Base-by-base conservation (phyloP, 306 rosid genomes). In the Morella rubra region DNA sequence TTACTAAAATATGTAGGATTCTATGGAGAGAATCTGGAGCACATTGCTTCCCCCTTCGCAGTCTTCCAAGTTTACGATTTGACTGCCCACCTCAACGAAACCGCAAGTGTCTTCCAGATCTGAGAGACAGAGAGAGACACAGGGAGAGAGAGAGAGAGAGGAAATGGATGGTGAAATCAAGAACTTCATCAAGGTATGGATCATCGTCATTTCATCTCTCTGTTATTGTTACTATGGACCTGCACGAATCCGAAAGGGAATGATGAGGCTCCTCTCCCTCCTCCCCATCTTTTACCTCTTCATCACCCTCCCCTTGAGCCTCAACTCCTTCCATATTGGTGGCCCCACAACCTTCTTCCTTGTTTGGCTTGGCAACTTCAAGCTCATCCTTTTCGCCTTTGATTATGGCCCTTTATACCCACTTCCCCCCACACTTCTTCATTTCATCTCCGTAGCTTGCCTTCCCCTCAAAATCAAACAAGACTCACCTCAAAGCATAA, bases 401-500 rank as follows among this genome's bases (percentile, higher is more conserved):
- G 69, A 82, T 62, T 76, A 71, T 60, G 88, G 82, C 52, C 98
- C 98, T 61, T 76, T 91, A 10, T 74, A 85, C 0, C 81, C 81
- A 2, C 65, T 82, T 41, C 85, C 80, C 20, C 77, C 81, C 40
- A 79, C 79, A 41, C 54, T 85, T 44, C 49, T 79, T 78, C 89
- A 80, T 9, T 91, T 93, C 87, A 84, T 91, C 73, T 65, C 86
- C 83, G 7, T 84, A 2, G 90, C 93, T 18, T 85, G 84, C 58
- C 90, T 93, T 5, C 98, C 98, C 32, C 86, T 93, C 79, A 84
- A 85, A 37, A 69, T 81, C 79, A 65, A 52, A 42, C 83, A 67
- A 62, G 13, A 75, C 66, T 76, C 79, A 55, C 54, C 73, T 67
- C 84, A 11, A 56, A 24, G 22, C n/a, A 1, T 47, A 5, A 4